These are phyloP conservation scores for Linum lewisii DNA, from an alignment of 345 rosid species.

Conservation along the genomic window DNA sequence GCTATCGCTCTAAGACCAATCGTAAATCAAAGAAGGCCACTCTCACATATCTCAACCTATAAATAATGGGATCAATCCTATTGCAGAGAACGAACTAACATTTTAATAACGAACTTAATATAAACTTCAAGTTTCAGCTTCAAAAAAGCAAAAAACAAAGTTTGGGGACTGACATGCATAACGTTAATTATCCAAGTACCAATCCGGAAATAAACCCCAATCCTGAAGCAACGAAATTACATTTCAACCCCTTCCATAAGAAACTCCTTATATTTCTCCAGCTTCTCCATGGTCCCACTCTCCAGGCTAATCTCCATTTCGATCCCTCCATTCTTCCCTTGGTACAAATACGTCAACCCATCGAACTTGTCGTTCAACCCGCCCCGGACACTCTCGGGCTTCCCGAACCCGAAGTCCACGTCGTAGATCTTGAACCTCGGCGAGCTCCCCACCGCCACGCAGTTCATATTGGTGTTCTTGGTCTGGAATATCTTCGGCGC, in stretches of 20 bases:
- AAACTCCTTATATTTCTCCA: slow-evolving; percentile 60
- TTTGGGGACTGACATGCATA: no score
- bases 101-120: no score
- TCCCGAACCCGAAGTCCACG: slow-evolving; percentile 88
- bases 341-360: slow-evolving; percentile 89
- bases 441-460: slow-evolving; percentile 89
- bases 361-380: slow-evolving; percentile 86
- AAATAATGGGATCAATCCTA: no score
- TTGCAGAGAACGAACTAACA: no score
- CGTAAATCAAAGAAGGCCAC: no score
- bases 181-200: no score
- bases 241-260: slow-evolving; percentile 17
- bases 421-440: slow-evolving; percentile 87
- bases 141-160: no score
- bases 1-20: no score
- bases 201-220: no score
- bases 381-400: slow-evolving; percentile 75
- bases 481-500: slow-evolving; percentile 69
- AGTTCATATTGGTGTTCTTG: slow-evolving; percentile 80
- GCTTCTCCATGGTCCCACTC: slow-evolving; percentile 57
- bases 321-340: slow-evolving; percentile 73
- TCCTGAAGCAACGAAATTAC: no score
- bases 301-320: slow-evolving; percentile 87
- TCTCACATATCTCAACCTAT: no score
- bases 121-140: no score